These are phyloP conservation scores for Tulasnella sp. DNA, from an alignment of 768 basidiomycete species.

Conservation along the genomic window DNA sequence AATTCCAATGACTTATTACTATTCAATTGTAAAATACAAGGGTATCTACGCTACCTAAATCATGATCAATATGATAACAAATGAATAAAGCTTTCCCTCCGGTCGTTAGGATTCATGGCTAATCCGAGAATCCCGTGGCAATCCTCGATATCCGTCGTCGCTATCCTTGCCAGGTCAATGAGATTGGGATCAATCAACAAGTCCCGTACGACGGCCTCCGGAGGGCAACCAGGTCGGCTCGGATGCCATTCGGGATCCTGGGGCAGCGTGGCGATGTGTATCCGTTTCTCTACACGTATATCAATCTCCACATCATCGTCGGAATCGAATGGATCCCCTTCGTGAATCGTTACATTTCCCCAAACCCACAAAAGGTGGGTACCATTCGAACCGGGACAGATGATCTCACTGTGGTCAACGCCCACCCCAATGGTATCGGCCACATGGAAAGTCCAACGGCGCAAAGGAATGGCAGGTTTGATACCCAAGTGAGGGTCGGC, in stretches of 20 bases:
- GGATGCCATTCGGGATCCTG: neutral
- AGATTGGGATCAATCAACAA: neutral
- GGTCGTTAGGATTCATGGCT: constrained; percentile 3
- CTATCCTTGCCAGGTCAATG: constrained; percentile 3
- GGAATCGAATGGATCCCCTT: neutral
- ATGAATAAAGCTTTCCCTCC: neutral
- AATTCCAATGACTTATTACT: neutral
- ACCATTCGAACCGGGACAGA: constrained; percentile 24
- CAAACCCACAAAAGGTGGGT: constrained; percentile 26
- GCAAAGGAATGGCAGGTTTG: neutral
- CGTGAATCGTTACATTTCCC: neutral
- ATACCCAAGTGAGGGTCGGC: neutral
- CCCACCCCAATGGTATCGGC: neutral
- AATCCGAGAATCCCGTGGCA: constrained; percentile 15
- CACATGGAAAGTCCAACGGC: constrained; percentile 24
- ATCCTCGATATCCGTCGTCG: constrained; percentile 22
- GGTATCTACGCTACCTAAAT: neutral
- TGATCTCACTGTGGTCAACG: constrained; percentile 6
- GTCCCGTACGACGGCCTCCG: constrained; percentile 18
- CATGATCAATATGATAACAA: constrained; percentile 21
- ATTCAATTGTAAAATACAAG: neutral
- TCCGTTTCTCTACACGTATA: neutral
- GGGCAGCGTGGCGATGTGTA: constrained; percentile 13
- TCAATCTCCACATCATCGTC: neutral
- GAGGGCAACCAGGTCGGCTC: neutral